These are phyloP conservation scores for Phytopythium kandeliae DNA, from an alignment of 352 stramenopile species.

Conservation along the genomic window DNA sequence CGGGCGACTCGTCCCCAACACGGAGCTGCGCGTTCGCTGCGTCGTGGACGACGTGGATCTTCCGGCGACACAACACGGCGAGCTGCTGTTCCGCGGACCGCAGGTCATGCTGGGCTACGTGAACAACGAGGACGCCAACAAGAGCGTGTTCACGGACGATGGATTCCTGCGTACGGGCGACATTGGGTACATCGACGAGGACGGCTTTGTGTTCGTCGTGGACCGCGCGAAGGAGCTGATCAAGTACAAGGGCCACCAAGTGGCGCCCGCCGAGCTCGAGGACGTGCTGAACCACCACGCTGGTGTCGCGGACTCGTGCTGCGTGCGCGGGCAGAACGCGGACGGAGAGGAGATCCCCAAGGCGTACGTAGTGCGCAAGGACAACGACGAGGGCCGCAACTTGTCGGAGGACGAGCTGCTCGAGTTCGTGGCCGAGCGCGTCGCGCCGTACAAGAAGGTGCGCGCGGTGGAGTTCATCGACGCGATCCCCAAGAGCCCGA, in stretches of 20 bases:
- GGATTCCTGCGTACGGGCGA: constrained; percentile 88
- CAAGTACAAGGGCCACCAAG: constrained; percentile 91
- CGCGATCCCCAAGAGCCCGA: constrained; percentile 83
- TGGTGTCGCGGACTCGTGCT: constrained; percentile 70
- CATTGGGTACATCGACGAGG: constrained; percentile 88
- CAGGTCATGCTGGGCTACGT: constrained; percentile 94
- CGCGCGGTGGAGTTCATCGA: constrained; percentile 86
- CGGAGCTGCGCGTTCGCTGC: constrained; percentile 44
- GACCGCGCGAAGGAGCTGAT: constrained; percentile 94
- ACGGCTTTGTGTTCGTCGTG: constrained; percentile 89
- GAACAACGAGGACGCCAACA: constrained; percentile 83
- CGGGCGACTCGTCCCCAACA: constrained; percentile 52
- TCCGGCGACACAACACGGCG: constrained; percentile 35
- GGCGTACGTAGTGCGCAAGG: constrained; percentile 85
- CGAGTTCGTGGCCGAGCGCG: constrained; percentile 74
- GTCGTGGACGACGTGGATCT: constrained; percentile 37
- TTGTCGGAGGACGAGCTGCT: constrained; percentile 72
- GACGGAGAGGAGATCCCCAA: constrained; percentile 85
- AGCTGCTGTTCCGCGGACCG: constrained; percentile 86
- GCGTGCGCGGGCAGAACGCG: constrained; percentile 54
- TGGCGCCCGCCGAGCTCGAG: constrained; percentile 90
- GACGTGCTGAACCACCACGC: constrained; percentile 84
- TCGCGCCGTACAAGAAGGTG: constrained; percentile 87
- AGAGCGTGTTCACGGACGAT: constrained; percentile 63
- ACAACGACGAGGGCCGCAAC: constrained; percentile 15